Base-by-base conservation (phyloP, 768 basidiomycete species). In the Wakefieldia striispora region DNA sequence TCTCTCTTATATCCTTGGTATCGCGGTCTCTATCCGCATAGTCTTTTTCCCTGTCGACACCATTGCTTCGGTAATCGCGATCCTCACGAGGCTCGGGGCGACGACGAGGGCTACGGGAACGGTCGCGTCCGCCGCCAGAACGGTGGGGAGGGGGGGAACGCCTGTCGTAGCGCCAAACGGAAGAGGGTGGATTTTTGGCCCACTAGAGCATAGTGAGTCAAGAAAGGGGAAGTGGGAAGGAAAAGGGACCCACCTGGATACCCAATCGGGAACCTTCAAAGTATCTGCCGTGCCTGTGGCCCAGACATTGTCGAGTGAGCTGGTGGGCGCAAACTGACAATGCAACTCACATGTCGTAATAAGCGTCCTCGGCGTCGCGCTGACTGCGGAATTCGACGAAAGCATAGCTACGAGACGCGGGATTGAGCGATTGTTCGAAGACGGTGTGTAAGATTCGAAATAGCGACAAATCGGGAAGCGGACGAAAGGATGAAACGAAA, bases 371-470 rank as follows among this genome's bases (percentile, higher is more conserved):
- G 17, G 88, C 88, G 61, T 90, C 87, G 36, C 84, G 81, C 41
- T 78, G 76, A 61, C 80, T 81, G 64, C 86, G 83, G 63, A 90
- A 91, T 67, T 91, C 88, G 64, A 91, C 82, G 68, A 91, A 91
- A 49, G 88, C 89, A 69, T 89, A 91, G 74, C 89, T 90, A 75
- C 75, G 75, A 70, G 67, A 71, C 64, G 71, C 73, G 68, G 71
- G 60, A 75, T 82, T 82, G 82, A 84, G 83, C 77, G 79, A 74
- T 72, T 67, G 75, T 66, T 63, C 61, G 50, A 54, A 61, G 59
- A 53, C 3, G 55, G 41, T 56, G 60, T 57, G 65, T 66, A 70
- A 71, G 67, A 72, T 45, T 60, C 56, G 66, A 70, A 69, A 64
- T 64, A 65, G 57, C 60, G 65, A 50, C 38, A 65, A 64, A 64